Base-by-base conservation (phyloP, 2,329 filamentous ascomycete genomes). In the Epichloe sylvatica region DNA sequence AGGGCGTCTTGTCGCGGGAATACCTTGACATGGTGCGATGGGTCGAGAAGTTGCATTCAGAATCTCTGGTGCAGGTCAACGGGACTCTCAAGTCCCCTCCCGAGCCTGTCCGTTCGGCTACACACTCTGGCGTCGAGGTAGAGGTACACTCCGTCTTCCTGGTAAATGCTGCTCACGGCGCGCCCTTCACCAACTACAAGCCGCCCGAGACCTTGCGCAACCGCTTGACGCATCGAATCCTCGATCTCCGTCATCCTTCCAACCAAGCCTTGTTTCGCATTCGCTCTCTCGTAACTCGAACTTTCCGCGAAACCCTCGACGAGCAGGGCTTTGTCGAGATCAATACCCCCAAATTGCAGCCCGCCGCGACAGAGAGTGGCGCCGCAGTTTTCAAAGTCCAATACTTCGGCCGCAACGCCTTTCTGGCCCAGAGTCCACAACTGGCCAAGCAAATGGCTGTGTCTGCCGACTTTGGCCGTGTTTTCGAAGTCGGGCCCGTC, bases 381-480 rank as follows among this genome's bases (percentile, higher is more conserved):
- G 83, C 90, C 13, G 88, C 87, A 55, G 90, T 96, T 5, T 96
- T 96, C 73, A 82, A 86, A 63, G 80, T 94, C 45, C 86, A 92
- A 61, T 96, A 96, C 69, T 96, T 96, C 68, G 86, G 82, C 33
- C 81, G 90, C 47, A 79, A 79, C 19, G 90, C 89, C 3, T 96
- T 92, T 71, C 70, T 96, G 13, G 90, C 90, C 0, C 90, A 96
- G 68, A 94, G 86, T 53, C 90, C 90, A 6, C 90, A 96, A 65
- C 67, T 96, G 55, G 86, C 87, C 48, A 96, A 96, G 70, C 90
- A 96, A 66, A 91, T 94, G 85, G 79, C 81, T 47, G 88, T 96
- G 39, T 86, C 88, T 5, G 83, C 89, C 30, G 90, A 96, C 63
- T 92, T 95, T 62, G 83, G 84, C 51, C 81, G 83, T 46, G 90